These are phyloP conservation scores for Calonectria crousiana DNA, from an alignment of 2,329 filamentous ascomycete species.

Conservation along the genomic window DNA sequence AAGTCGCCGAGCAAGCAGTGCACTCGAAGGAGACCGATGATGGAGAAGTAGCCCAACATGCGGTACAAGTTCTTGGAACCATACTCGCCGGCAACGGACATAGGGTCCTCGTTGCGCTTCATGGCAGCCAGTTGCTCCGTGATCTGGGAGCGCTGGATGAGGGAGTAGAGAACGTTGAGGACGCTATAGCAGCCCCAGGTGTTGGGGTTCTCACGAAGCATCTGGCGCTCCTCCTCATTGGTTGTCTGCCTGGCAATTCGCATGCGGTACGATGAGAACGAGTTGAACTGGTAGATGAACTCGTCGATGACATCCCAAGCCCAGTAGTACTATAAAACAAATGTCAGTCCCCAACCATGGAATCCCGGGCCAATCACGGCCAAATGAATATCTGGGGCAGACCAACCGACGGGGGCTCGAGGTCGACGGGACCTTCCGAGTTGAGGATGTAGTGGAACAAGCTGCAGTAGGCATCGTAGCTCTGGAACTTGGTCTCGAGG, in stretches of 20 bases:
- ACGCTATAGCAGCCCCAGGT: constrained; percentile 99
- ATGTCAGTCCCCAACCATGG: constrained; percentile 33
- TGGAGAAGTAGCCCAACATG: constrained; percentile 99
- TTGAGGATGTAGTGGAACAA: constrained; percentile 99
- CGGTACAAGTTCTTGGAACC: constrained; percentile 94
- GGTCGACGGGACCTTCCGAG: constrained; percentile 97
- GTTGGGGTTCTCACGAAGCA: constrained; percentile 96
- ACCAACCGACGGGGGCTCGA: constrained; percentile 95
- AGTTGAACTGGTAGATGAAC: constrained; percentile 99
- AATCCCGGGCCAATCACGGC: constrained; percentile 25
- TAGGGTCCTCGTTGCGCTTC: constrained; percentile 92
- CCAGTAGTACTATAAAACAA: constrained; percentile 86
- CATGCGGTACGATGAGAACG: constrained; percentile 97
- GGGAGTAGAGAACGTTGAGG: constrained; percentile 98
- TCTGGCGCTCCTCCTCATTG: constrained; percentile 92
- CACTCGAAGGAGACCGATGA: constrained; percentile 95
- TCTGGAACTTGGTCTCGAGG: constrained; percentile 96
- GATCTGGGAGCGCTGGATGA: constrained; percentile 98
- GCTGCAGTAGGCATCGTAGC: constrained; percentile 99
- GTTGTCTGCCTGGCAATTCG: constrained; percentile 84
- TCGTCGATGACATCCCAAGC: constrained; percentile 99
- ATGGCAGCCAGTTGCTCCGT: constrained; percentile 95
- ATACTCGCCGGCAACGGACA: constrained; percentile 92
- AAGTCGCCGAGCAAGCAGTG: constrained; percentile 98
- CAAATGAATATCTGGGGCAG: constrained; percentile 21